phyloP scores from a whole-genome alignment of 495 filamentous ascomycete genomes.

The Sporormia fimetaria region DNA sequence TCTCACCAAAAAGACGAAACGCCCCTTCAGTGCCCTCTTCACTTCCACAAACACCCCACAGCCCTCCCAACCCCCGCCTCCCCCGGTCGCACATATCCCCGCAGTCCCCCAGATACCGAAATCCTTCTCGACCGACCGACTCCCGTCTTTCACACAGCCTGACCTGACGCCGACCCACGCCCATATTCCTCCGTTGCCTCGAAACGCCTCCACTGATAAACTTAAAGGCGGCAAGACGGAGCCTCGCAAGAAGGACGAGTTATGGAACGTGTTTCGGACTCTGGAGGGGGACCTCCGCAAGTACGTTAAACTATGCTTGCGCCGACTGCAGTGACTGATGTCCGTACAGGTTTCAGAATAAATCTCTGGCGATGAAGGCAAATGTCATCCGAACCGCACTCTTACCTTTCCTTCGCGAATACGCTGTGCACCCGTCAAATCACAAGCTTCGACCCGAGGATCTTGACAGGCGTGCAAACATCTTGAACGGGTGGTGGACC shows the following conservation, averaged over 20 bases:
- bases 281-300: conserved; percentile 76
- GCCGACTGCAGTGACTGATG: conserved; percentile 4
- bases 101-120: conserved; percentile 44
- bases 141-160: conserved; percentile 35
- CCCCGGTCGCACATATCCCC: conserved; percentile 35
- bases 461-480: conserved; percentile 67
- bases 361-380: conserved; percentile 65
- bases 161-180: conserved; percentile 34
- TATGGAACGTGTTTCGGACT: conserved; percentile 76
- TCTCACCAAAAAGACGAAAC: conserved; percentile 18
- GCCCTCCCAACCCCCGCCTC: background rate
- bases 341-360: conserved; percentile 53
- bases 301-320: conserved; percentile 31
- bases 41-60: conserved; percentile 7
- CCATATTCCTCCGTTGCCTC: conserved; percentile 44
- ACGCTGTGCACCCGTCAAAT: conserved; percentile 60
- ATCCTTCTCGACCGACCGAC: conserved; percentile 49
- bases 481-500: conserved; percentile 93
- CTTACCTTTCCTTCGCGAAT: conserved; percentile 70
- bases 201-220: conserved; percentile 34
- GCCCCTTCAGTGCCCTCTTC: conserved; percentile 23
- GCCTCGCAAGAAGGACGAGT: conserved; percentile 58
- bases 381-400: conserved; percentile 67
- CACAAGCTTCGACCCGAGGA: conserved; percentile 64
- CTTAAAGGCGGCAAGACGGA: conserved; percentile 31